These are phyloP conservation scores for Pichia sp. DNA, from an alignment of 1,139 yeast genomes.

Conservation along the genomic window DNA sequence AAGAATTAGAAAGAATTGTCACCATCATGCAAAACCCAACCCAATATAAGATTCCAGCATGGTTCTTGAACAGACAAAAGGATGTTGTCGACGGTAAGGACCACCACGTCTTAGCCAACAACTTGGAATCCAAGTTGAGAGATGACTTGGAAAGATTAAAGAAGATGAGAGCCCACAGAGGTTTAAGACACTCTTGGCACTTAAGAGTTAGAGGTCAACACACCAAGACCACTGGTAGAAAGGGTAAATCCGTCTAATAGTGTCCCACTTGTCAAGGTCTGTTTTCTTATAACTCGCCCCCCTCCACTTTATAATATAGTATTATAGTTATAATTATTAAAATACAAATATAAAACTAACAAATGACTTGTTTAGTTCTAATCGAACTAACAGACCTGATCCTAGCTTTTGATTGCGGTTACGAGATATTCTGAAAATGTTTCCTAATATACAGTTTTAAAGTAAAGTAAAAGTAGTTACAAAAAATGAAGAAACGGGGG, in stretches of 20 bases:
- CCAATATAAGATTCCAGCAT: constrained; percentile 98
- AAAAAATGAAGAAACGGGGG: neutral
- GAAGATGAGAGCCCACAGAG: constrained; percentile 99
- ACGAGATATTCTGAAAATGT: too few species aligned
- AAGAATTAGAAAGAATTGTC: constrained; percentile 99
- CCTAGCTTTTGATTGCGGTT: too few species aligned
- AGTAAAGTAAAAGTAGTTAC: neutral
- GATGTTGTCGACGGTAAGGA: constrained; percentile 99
- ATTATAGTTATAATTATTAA: constrained; percentile 6
- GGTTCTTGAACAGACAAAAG: constrained; percentile 99
- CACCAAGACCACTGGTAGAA: constrained; percentile 99
- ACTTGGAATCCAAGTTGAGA: constrained; percentile 98
- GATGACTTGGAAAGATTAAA: constrained; percentile 99
- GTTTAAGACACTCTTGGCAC: constrained; percentile 99
- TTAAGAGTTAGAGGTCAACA: constrained; percentile 97
- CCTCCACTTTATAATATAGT: constrained; percentile 2
- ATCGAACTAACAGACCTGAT: too few species aligned
- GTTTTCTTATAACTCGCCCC: neutral
- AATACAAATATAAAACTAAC: constrained; percentile 5
- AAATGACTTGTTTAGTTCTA: neutral
- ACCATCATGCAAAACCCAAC: constrained; percentile 99
- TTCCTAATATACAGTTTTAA: neutral
- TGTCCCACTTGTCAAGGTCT: constrained; percentile 4
- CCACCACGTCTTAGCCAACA: constrained; percentile 98
- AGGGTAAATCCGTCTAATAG: constrained; percentile 48